phyloP scores from a whole-genome alignment of 345 rosid genomes.

The Excoecaria agallocha region DNA sequence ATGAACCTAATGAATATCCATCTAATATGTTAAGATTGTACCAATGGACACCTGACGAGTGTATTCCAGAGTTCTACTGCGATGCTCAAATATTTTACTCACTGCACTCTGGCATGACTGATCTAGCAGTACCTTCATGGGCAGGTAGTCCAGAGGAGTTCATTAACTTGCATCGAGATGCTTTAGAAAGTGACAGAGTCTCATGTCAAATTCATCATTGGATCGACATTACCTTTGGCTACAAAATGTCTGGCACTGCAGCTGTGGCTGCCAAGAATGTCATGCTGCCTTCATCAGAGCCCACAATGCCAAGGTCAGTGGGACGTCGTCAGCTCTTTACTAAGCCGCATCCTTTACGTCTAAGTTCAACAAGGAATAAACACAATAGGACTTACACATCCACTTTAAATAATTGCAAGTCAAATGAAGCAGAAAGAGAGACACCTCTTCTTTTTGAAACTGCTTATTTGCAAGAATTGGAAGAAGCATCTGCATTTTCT shows the following conservation, averaged over 20 bases:
- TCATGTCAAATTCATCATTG: constrained; percentile 76
- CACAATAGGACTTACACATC: constrained; percentile 24
- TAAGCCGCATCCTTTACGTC: constrained; percentile 71
- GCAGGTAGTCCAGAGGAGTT: constrained; percentile 79
- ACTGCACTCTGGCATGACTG: constrained; percentile 75
- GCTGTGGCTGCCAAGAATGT: constrained; percentile 91
- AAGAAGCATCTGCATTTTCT: constrained; percentile 73
- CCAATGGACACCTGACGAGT: constrained; percentile 98
- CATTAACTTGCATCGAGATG: constrained; percentile 75
- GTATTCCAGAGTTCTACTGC: constrained; percentile 92
- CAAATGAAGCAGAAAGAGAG: constrained; percentile 37
- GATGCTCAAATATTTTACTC: constrained; percentile 75
- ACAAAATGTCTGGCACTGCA: constrained; percentile 86
- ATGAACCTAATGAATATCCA: constrained; percentile 97
- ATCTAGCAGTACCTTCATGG: constrained; percentile 90
- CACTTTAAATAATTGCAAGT: constrained; percentile 33
- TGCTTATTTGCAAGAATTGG: constrained; percentile 56
- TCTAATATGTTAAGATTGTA: constrained; percentile 92
- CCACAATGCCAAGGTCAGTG: constrained; percentile 58
- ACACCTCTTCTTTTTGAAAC: constrained; percentile 47
- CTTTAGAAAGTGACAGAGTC: constrained; percentile 74
- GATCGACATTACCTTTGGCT: constrained; percentile 91
- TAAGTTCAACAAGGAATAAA: constrained; percentile 33
- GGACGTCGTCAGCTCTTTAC: constrained; percentile 90
- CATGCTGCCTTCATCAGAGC: constrained; percentile 81